phyloP scores from a whole-genome alignment of 768 basidiomycete species.

The Mycena metata region DNA sequence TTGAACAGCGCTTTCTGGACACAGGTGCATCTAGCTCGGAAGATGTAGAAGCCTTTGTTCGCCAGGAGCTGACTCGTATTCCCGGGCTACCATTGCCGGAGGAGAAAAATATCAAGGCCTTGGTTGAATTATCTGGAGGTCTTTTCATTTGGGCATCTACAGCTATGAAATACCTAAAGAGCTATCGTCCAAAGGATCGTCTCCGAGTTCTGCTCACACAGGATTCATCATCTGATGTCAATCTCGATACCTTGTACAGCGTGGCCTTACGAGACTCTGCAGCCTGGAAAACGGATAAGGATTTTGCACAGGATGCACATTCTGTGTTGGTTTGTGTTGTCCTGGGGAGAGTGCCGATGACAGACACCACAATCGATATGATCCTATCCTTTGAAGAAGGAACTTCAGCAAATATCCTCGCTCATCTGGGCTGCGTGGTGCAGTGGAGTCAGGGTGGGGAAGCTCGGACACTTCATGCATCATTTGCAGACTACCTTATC shows the following conservation, averaged over 20 bases:
- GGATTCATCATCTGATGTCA: not conserved
- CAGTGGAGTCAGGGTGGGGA: not conserved
- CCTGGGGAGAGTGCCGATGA: slow-evolving; percentile 6
- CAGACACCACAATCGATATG: not conserved
- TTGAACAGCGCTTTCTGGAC: not conserved
- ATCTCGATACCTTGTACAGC: not conserved
- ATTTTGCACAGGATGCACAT: slow-evolving; percentile 1
- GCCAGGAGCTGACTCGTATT: slow-evolving; percentile 2
- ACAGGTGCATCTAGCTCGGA: not conserved
- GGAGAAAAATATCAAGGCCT: not conserved
- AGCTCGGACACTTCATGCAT: slow-evolving; percentile 10
- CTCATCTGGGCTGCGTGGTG: not conserved
- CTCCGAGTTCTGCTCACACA: not conserved
- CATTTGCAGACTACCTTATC: slow-evolving; percentile 2
- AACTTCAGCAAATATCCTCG: not conserved
- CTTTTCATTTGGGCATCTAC: slow-evolving; percentile 16
- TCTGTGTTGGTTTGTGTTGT: not conserved
- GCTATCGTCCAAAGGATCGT: not conserved
- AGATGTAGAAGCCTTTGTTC: not conserved
- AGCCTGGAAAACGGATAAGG: not conserved
- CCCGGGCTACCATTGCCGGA: not conserved
- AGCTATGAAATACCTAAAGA: not conserved
- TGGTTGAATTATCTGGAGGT: not conserved
- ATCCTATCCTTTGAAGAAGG: not conserved
- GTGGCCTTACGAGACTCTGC: not conserved